A percentile compares a stretch with the other conserved stretches of the same genome.
Conservation (phyloP, 257 asterid genomes). For the Cruciata laevipes region DNA sequence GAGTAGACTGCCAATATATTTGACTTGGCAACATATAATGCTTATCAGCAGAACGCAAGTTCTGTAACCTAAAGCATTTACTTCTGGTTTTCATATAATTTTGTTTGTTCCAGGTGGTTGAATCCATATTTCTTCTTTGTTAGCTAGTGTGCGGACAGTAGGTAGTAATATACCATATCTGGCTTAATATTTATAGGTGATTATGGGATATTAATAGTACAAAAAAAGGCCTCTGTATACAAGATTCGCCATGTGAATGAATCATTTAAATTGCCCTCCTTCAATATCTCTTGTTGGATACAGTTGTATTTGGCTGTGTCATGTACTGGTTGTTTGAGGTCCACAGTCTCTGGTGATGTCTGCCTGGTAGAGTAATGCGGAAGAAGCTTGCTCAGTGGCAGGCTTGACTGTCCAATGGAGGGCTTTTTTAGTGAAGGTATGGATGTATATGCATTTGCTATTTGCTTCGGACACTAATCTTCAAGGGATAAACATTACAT, state of each 20-base stretch:
- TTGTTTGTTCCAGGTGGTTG: slow-evolving; percentile 4
- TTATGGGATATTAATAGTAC: not conserved
- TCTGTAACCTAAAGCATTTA: slow-evolving; percentile 16
- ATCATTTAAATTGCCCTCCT: not conserved
- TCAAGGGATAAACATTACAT: not conserved
- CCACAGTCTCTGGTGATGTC: not conserved
- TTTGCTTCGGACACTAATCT: not conserved
- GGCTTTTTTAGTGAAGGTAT: not conserved
- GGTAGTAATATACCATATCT: not conserved
- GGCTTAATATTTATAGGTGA: too few relatives aligned
- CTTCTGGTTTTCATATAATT: not conserved
- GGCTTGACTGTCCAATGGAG: not conserved
- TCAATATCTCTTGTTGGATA: slow-evolving; percentile 1
- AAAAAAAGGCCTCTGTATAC: not conserved
- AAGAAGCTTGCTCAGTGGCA: not conserved
- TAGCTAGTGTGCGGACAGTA: not conserved
- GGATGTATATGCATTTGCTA: not conserved
- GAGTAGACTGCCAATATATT: slow-evolving; percentile 42
- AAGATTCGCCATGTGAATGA: slow-evolving; percentile 9
- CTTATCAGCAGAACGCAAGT: slow-evolving; percentile 34
- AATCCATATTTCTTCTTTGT: not conserved
- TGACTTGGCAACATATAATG: slow-evolving; percentile 11
- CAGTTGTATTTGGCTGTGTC: not conserved
- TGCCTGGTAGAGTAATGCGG: not conserved
- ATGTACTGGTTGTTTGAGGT: not conserved